Base-by-base conservation (phyloP, 768 basidiomycete genomes). In the Galerina sulciceps region DNA sequence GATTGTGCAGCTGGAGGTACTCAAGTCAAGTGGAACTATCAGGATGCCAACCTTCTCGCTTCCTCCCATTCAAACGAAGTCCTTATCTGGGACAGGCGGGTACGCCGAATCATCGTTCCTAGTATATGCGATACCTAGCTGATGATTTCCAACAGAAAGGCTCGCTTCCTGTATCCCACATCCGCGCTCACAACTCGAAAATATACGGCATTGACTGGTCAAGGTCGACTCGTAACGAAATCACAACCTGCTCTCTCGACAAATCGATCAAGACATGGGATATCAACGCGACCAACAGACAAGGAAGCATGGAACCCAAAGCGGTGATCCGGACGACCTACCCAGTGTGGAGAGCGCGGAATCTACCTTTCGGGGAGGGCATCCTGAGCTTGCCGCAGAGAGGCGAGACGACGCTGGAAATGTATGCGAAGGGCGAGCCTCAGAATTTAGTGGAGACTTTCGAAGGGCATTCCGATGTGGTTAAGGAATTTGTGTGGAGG, bases 121-220 rank as follows among this genome's bases (percentile, higher is more conserved):
- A n/a, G 50, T 13, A 4, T 37, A 2, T 31, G 15, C 52, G 26
- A 18, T 53, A 48, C n/a, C 31, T 34, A 15, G 17, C 34, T 54
- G 44, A 58, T n/a, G 43, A 26, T n/a, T 52, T 42, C 46, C 8
- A 22, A n/a, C 45, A 95, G 90, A 96, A 95, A 88, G 94, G 93
- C 8, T 94, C 91, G 5, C 80, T 95, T 8, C 93, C 93, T 1
- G 75, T 92, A 5, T 80, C 85, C 10, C 81, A 81, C 5, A 89
- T 98, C 57, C 78, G 80, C 26, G 96, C 93, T 0, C 96, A 99
- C 67, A 79, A 77, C n/a, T 86, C 93, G 35, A 94, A 95, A 73
- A 97, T 98, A 44, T 98, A 99, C 61, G 97, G 97, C 1, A 94
- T 99, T 53, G 96, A 99, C 73, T 99, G 96, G 96, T 89, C 93